A percentile compares a stretch with the other conserved stretches of the same genome.
Conservation (phyloP, 179 eudicot genomes). For the Beta lomatogona region DNA sequence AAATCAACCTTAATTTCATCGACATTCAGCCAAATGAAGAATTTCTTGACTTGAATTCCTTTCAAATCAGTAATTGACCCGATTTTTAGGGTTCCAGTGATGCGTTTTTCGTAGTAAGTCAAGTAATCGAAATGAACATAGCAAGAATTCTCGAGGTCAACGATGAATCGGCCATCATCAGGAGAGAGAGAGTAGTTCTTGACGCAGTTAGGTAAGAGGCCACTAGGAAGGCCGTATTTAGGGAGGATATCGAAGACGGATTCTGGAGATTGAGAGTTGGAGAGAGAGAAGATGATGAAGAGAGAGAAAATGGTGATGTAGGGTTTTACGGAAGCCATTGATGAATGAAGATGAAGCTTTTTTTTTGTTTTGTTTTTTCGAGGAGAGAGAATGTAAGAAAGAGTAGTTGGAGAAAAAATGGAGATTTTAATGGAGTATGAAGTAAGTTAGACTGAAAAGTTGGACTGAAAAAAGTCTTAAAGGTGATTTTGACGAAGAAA, state of each 20-base stretch:
- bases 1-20: slow-evolving; percentile 89
- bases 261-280: slow-evolving; percentile 31
- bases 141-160: slow-evolving; percentile 52
- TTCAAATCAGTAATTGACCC: slow-evolving; percentile 70
- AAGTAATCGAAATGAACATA: slow-evolving; percentile 76
- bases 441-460: too few species aligned
- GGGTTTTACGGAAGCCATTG: slow-evolving; percentile 26
- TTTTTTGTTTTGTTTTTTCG: neutral
- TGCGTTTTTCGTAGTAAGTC: slow-evolving; percentile 65
- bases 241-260: slow-evolving; percentile 74
- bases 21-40: slow-evolving; percentile 77
- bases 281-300: slow-evolving; percentile 6
- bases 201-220: slow-evolving; percentile 76
- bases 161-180: slow-evolving; percentile 59
- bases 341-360: slow-evolving; percentile 8
- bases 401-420: too few species aligned
- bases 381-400: neutral
- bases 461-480: neutral
- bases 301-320: neutral
- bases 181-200: slow-evolving; percentile 50
- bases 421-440: too few species aligned
- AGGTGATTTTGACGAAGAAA: neutral
- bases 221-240: slow-evolving; percentile 73
- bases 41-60: slow-evolving; percentile 73
- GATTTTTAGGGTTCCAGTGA: slow-evolving; percentile 64